phyloP scores from a whole-genome alignment of 1,139 yeast genomes.

The Nadsonia commutata region DNA sequence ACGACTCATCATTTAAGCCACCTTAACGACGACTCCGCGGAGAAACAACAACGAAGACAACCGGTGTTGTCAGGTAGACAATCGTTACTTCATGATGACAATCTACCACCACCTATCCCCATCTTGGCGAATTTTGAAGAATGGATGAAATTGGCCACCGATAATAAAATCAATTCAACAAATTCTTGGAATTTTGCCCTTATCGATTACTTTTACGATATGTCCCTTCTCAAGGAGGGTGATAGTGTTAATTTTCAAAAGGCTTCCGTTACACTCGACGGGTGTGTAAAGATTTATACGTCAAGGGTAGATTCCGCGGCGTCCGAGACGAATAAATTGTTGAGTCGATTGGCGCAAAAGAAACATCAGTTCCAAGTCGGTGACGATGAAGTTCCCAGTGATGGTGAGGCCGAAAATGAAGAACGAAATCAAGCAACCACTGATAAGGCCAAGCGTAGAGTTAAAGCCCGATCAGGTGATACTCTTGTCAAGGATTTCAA shows the following conservation, averaged over 20 bases:
- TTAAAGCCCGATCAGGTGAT: constrained; percentile 21
- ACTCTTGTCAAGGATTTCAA: constrained; percentile 43
- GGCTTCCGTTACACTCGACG: constrained; percentile 71
- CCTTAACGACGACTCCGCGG: constrained; percentile 20
- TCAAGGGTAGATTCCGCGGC: constrained; percentile 87
- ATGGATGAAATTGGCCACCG: constrained; percentile 84
- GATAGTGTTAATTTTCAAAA: constrained; percentile 58
- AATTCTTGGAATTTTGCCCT: constrained; percentile 72
- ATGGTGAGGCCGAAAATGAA: constrained; percentile 20
- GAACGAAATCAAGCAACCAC: constrained; percentile 14
- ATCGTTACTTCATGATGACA: constrained; percentile 8
- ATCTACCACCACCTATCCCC: constrained; percentile 16
- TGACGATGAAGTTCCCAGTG: constrained; percentile 16
- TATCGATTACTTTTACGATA: constrained; percentile 72
- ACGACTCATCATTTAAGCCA: constrained; percentile 8
- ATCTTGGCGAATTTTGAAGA: constrained; percentile 62
- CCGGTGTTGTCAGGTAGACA: background rate
- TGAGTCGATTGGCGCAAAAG: constrained; percentile 51
- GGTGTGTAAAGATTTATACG: constrained; percentile 73
- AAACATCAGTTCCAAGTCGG: constrained; percentile 16
- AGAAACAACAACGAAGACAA: constrained; percentile 16
- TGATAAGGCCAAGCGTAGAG: constrained; percentile 12
- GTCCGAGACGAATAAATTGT: constrained; percentile 71
- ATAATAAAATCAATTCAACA: constrained; percentile 42
- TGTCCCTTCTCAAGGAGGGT: constrained; percentile 44